Conservation (phyloP, 108 stramenopile genomes). For the Seminavis robusta region DNA sequence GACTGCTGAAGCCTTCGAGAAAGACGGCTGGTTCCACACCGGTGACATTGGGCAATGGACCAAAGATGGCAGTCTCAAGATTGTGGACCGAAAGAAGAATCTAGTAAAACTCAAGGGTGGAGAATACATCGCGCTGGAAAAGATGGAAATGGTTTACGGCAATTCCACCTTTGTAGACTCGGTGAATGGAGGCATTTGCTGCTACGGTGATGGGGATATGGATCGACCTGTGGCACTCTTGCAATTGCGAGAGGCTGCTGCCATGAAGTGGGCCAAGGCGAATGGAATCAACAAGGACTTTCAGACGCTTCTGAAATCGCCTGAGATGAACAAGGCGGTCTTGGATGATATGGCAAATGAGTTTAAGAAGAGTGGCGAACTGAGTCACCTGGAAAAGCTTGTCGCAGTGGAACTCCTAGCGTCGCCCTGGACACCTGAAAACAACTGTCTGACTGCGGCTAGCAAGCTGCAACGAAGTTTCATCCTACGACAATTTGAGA, state of each 20-base stretch:
- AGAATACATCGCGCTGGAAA: constrained; percentile 49
- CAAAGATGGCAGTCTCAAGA: constrained; percentile 24
- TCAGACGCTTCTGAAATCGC: not conserved
- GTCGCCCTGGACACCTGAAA: constrained; percentile 83
- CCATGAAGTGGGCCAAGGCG: constrained; percentile 8
- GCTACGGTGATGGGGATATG: constrained; percentile 19
- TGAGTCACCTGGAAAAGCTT: constrained; percentile 75
- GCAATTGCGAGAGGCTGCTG: not conserved
- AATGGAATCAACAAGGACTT: not conserved
- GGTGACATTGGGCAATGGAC: constrained; percentile 40
- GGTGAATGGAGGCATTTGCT: constrained; percentile 39
- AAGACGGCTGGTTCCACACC: constrained; percentile 38
- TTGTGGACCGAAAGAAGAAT: constrained; percentile 53
- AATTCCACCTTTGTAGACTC: constrained; percentile 12
- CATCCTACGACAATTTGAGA: constrained; percentile 56
- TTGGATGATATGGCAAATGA: constrained; percentile 6
- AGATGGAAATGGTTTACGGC: constrained; percentile 17
- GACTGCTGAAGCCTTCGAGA: constrained; percentile 29
- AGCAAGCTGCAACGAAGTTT: constrained; percentile 83
- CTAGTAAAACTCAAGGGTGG: constrained; percentile 61
- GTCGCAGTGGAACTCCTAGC: constrained; percentile 53
- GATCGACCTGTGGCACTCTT: constrained; percentile 27
- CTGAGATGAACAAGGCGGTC: constrained; percentile 8
- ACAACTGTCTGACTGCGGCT: constrained; percentile 83
- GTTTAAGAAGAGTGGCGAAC: constrained; percentile 24